phyloP scores from a whole-genome alignment of 441 rosid genomes.

The Croton laevigatus region DNA sequence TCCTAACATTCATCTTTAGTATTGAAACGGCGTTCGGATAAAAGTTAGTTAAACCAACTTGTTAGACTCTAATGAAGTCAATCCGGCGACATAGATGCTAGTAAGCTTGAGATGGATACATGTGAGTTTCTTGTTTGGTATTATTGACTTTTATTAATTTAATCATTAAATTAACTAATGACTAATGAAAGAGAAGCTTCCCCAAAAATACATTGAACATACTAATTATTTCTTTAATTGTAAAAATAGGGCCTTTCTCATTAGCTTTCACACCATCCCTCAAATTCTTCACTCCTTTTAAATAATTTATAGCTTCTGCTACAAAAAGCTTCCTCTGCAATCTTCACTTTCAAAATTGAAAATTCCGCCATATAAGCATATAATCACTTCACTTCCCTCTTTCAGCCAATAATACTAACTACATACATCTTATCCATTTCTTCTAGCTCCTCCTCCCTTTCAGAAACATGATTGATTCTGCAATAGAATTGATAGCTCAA shows the following conservation, averaged over 20 bases:
- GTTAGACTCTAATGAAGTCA: slow-evolving; percentile 12
- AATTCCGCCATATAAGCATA: neutral
- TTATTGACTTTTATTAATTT: neutral
- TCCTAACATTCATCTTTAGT: no score
- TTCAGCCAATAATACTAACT: neutral
- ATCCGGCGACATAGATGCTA: slow-evolving; percentile 11
- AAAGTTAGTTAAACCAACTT: no score
- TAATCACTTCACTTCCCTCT: neutral
- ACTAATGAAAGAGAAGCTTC: slow-evolving; percentile 18
- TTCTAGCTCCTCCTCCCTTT: neutral
- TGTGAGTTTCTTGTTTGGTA: slow-evolving; percentile 11
- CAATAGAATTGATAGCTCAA: slow-evolving; percentile 40
- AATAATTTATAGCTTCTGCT: slow-evolving; percentile 17
- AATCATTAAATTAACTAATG: neutral
- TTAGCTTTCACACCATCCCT: slow-evolving; percentile 10
- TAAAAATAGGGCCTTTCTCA: neutral
- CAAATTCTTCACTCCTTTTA: neutral
- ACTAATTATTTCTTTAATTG: slow-evolving; percentile 1
- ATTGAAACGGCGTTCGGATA: no score
- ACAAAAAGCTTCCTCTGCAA: slow-evolving; percentile 26
- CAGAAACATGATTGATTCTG: neutral
- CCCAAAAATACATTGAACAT: neutral
- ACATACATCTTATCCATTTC: no score
- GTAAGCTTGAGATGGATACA: slow-evolving; percentile 11
- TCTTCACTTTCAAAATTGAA: slow-evolving; percentile 6